Conservation (phyloP, 257 asterid genomes). For the Plantago ovata region DNA sequence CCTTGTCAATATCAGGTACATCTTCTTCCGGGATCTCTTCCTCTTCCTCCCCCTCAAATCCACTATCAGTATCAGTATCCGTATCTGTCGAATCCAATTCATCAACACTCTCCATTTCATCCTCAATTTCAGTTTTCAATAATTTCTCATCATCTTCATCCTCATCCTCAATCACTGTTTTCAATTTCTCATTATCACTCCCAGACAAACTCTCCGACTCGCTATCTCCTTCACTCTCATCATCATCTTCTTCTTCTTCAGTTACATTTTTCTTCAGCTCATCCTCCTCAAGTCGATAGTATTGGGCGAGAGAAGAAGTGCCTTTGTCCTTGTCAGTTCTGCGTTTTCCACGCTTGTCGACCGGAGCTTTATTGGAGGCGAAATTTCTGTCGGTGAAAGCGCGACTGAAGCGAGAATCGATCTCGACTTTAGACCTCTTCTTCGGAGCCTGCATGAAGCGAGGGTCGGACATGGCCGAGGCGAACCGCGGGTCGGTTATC, state of each 20-base stretch:
- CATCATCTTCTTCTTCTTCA: constrained; percentile 24
- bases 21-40: constrained; percentile 61
- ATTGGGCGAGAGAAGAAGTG: constrained; percentile 42
- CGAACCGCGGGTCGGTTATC: constrained; percentile 72
- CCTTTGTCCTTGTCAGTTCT: constrained; percentile 17
- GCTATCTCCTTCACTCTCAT: constrained; percentile 13
- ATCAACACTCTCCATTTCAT: constrained; percentile 42
- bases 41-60: constrained; percentile 37
- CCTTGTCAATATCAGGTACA: constrained; percentile 77
- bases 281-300: constrained; percentile 47
- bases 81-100: constrained; percentile 49
- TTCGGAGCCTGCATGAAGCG: constrained; percentile 77
- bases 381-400: constrained; percentile 53
- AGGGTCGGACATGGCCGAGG: constrained; percentile 72
- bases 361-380: constrained; percentile 47
- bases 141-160: constrained; percentile 31
- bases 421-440: constrained; percentile 57
- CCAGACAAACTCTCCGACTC: constrained; percentile 20
- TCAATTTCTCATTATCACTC: constrained; percentile 30
- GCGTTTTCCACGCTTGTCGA: constrained; percentile 81
- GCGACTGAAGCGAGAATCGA: constrained; percentile 70
- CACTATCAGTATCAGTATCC: constrained; percentile 25
- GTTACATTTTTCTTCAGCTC: constrained; percentile 23
- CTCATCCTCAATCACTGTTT: constrained; percentile 21
- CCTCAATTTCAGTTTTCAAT: constrained; percentile 17